Conservation (phyloP, 148 eudicot genomes). For the Suaeda aralocaspica region DNA sequence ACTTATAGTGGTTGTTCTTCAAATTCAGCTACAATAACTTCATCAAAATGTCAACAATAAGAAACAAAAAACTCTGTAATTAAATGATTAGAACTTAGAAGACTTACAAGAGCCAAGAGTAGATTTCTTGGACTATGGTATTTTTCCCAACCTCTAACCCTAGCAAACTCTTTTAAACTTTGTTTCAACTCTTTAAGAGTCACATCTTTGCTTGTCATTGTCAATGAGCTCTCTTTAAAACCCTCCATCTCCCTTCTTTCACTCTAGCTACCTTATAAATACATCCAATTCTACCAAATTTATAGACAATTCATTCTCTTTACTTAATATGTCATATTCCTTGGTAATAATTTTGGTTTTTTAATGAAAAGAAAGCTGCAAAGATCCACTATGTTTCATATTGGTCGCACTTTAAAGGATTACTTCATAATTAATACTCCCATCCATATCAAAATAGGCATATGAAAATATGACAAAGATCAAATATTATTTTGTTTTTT, state of each 20-base stretch:
- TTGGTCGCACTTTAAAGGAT: too few species aligned
- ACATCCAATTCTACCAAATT: constrained; percentile 8
- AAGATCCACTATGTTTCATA: too few species aligned
- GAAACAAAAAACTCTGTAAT: neutral
- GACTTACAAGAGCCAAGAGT: constrained; percentile 65
- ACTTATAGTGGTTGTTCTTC: neutral
- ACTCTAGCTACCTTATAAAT: neutral
- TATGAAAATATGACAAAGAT: too few species aligned
- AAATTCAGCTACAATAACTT: neutral
- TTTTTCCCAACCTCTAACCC: constrained; percentile 63
- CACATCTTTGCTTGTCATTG: constrained; percentile 48
- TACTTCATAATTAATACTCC: too few species aligned
- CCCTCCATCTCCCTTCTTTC: constrained; percentile 34
- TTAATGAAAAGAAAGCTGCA: too few species aligned
- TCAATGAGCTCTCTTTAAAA: constrained; percentile 21
- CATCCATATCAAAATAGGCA: too few species aligned
- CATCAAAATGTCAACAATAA: neutral
- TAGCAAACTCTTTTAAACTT: constrained; percentile 52
- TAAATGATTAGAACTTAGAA: neutral
- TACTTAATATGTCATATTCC: too few species aligned
- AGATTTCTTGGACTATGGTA: constrained; percentile 77
- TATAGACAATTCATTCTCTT: constrained; percentile 8
- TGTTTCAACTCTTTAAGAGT: constrained; percentile 56
- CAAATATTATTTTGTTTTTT: too few species aligned
- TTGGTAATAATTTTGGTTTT: too few species aligned